phyloP scores from a whole-genome alignment of 257 asterid genomes.

The Solanum sejunctum region DNA sequence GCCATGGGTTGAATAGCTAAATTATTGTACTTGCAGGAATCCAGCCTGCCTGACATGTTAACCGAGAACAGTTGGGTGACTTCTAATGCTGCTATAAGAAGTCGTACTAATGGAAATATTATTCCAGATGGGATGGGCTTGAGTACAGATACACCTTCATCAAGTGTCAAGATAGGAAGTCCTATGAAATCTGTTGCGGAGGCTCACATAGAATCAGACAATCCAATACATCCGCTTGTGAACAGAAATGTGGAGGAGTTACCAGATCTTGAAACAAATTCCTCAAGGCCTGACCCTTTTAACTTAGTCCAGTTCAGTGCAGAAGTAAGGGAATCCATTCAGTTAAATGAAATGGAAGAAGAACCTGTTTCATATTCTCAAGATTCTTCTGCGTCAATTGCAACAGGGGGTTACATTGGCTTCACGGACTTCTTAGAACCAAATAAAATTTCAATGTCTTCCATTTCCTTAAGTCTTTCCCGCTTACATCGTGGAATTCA shows the following conservation, averaged over 20 bases:
- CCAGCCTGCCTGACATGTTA: constrained; percentile 83
- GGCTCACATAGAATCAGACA: constrained; percentile 17
- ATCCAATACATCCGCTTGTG: constrained; percentile 24
- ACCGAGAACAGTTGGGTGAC: constrained; percentile 80
- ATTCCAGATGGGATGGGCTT: constrained; percentile 12
- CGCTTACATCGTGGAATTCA: constrained; percentile 50
- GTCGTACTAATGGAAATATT: constrained; percentile 17
- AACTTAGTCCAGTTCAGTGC: constrained; percentile 26
- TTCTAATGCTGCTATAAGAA: constrained; percentile 65
- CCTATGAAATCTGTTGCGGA: background rate
- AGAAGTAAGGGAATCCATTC: constrained; percentile 27
- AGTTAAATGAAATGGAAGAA: constrained; percentile 48
- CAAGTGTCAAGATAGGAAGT: constrained; percentile 23
- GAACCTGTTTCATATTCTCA: constrained; percentile 21
- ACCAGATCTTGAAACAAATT: constrained; percentile 19
- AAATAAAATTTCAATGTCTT: constrained; percentile 39
- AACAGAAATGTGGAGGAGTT: constrained; percentile 14
- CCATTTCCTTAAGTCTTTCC: constrained; percentile 33
- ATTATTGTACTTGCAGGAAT: background rate
- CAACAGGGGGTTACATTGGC: constrained; percentile 12
- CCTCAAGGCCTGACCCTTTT: constrained; percentile 24
- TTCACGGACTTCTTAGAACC: constrained; percentile 46
- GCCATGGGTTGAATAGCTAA: constrained; percentile 22
- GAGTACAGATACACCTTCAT: constrained; percentile 23
- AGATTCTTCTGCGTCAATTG: constrained; percentile 20